Evolutionary conservation across 2,329 filamentous ascomycete species (phyloP).

Genomic region (Drechslerella coelobrocha): DNA sequence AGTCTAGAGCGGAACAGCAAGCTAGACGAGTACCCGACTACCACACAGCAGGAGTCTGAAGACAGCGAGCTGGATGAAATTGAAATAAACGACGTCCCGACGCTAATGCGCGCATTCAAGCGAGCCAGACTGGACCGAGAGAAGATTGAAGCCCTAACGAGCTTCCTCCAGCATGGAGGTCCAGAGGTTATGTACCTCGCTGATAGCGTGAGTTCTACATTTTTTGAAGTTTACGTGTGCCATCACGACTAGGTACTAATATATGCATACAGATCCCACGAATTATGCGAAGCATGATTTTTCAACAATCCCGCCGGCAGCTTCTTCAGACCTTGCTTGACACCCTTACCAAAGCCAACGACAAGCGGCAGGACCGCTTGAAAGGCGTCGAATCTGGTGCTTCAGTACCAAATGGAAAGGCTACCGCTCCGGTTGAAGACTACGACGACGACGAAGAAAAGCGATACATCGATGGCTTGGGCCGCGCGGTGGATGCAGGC

Average conservation of each 20-base stretch:
- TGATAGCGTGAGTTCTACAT: conserved; percentile 61
- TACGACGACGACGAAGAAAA: conserved; percentile 58
- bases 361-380: conserved; percentile 43
- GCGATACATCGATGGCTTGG: conserved; percentile 71
- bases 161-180: conserved; percentile 77
- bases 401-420: conserved; percentile 56
- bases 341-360: conserved; percentile 61
- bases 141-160: conserved; percentile 82
- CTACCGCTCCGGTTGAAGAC: conserved; percentile 59
- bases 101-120: conserved; percentile 73
- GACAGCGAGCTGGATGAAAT: conserved; percentile 64
- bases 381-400: conserved; percentile 52
- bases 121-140: conserved; percentile 82
- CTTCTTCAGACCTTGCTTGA: conserved; percentile 74
- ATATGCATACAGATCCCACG: conserved; percentile 69
- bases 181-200: conserved; percentile 78
- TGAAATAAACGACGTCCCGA: conserved; percentile 69
- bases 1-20: conserved; percentile 43
- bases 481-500: conserved; percentile 75
- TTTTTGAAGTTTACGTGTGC: neutral
- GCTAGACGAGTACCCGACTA: conserved; percentile 30
- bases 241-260: neutral
- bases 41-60: conserved; percentile 57
- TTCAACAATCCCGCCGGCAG: conserved; percentile 82
- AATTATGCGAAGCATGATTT: conserved; percentile 85